These are phyloP conservation scores for Cryptosporidium baileyi DNA, from an alignment of 169 alveolate species.

Conservation along the genomic window DNA sequence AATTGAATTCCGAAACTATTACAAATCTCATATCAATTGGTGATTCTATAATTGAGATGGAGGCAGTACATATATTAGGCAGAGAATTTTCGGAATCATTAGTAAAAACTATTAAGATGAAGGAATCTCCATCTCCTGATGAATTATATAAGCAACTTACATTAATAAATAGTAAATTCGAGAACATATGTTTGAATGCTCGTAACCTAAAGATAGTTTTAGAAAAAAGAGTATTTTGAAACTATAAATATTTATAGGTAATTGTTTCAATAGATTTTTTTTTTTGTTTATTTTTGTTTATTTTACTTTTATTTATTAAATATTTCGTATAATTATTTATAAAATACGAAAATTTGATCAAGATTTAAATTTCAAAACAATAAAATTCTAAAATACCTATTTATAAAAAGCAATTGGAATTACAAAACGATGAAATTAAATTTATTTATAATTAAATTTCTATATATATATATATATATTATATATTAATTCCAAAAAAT, in stretches of 20 bases:
- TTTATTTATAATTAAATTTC: not conserved
- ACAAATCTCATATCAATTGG: conserved; percentile 92
- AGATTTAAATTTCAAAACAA: not conserved
- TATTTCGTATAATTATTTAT: not conserved
- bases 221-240: conserved; percentile 77
- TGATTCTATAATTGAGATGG: conserved; percentile 92
- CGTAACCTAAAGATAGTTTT: conserved; percentile 88
- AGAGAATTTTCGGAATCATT: conserved; percentile 87
- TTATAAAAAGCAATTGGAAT: not conserved
- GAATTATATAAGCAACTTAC: conserved; percentile 89
- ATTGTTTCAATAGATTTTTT: too few species aligned
- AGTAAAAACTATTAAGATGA: conserved; percentile 92
- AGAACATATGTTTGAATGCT: conserved; percentile 85
- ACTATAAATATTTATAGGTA: not conserved
- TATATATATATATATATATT: not conserved
- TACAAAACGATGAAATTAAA: not conserved
- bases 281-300: too few species aligned
- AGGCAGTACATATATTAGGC: conserved; percentile 93
- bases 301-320: not conserved
- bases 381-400: not conserved
- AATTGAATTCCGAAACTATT: conserved; percentile 84
- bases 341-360: not conserved
- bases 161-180: conserved; percentile 86
- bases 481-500: too few species aligned
- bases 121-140: conserved; percentile 91